A percentile compares a stretch with the other conserved stretches of the same genome.
These are phyloP conservation scores for Neurospora sp. DNA, from an alignment of 495 filamentous ascomycete genomes.

Conservation along the genomic window DNA sequence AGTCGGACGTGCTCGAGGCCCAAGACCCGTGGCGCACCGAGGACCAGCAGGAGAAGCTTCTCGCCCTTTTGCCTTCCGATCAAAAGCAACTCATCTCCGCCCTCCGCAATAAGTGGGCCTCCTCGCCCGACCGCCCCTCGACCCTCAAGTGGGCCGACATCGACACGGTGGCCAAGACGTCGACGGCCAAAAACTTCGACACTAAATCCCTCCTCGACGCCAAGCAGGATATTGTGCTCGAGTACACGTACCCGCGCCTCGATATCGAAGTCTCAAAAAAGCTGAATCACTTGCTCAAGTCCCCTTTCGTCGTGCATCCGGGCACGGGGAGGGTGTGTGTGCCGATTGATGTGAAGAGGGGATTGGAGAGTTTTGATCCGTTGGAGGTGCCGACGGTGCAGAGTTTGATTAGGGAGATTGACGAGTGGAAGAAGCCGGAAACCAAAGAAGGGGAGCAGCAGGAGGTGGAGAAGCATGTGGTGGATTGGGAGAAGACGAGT, in stretches of 20 bases:
- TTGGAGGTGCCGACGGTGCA: conserved; percentile 79
- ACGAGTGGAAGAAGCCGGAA: conserved; percentile 47
- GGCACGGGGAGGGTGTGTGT: conserved; percentile 92
- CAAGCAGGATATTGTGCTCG: conserved; percentile 88
- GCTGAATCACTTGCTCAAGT: conserved; percentile 93
- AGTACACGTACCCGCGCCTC: conserved; percentile 96
- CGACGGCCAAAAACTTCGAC: conserved; percentile 51
- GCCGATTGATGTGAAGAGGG: conserved; percentile 59
- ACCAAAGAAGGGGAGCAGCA: conserved; percentile 64
- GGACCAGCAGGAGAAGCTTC: conserved; percentile 61
- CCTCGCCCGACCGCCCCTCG: conserved; percentile 63
- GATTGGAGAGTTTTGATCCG: conserved; percentile 74
- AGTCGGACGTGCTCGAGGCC: conserved; percentile 62
- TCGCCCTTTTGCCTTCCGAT: conserved; percentile 55
- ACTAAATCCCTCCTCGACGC: conserved; percentile 62
- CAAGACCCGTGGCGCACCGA: conserved; percentile 76
- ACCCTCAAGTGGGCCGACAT: conserved; percentile 88
- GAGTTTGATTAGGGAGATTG: conserved; percentile 68
- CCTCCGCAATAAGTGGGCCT: conserved; percentile 82
- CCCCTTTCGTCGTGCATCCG: conserved; percentile 91
- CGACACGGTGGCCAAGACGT: conserved; percentile 66
- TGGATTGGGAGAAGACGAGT: conserved; percentile 95
- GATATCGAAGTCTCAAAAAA: conserved; percentile 96
- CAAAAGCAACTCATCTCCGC: conserved; percentile 64
- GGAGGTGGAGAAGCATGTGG: conserved; percentile 33